A percentile compares a stretch with the other conserved stretches of the same genome.
Evolutionary conservation across 2,329 filamentous ascomycete species (phyloP).

Genomic region (Pestalotiopsis sp.): DNA sequence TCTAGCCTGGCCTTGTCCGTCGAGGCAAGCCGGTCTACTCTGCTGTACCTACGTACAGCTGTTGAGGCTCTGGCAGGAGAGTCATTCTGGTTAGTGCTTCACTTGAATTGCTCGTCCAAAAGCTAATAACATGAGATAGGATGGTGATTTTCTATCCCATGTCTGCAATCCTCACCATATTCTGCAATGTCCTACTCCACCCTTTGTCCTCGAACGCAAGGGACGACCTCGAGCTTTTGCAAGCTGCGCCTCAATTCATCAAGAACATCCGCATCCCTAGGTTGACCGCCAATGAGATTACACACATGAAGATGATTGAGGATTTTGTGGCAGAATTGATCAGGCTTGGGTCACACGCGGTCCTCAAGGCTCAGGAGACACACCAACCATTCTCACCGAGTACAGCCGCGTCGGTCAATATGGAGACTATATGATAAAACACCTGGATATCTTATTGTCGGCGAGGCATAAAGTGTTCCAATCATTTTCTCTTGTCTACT

Average conservation of each 20-base stretch:
- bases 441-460: background rate
- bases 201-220: slow-evolving; percentile 46
- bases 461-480: background rate
- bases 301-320: slow-evolving; percentile 39
- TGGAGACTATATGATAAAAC: background rate
- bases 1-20: slow-evolving; percentile 57
- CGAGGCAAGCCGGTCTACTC: slow-evolving; percentile 58
- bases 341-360: slow-evolving; percentile 38
- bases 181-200: slow-evolving; percentile 55
- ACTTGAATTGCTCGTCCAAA: background rate
- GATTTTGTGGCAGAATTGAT: slow-evolving; percentile 43
- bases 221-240: slow-evolving; percentile 50
- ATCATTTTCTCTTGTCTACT: background rate
- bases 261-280: slow-evolving; percentile 36
- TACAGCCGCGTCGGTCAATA: background rate
- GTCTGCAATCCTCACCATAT: slow-evolving; percentile 55
- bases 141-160: slow-evolving; percentile 60
- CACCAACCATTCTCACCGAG: background rate
- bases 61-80: slow-evolving; percentile 45
- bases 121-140: slow-evolving; percentile 40
- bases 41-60: slow-evolving; percentile 49
- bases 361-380: slow-evolving; percentile 34
- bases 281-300: slow-evolving; percentile 38
- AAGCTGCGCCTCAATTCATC: slow-evolving; percentile 45
- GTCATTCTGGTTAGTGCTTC: slow-evolving; percentile 49